Evolutionary conservation across 768 basidiomycete genomes (phyloP).

Genomic region (Amanita pseudoporphyria): DNA sequence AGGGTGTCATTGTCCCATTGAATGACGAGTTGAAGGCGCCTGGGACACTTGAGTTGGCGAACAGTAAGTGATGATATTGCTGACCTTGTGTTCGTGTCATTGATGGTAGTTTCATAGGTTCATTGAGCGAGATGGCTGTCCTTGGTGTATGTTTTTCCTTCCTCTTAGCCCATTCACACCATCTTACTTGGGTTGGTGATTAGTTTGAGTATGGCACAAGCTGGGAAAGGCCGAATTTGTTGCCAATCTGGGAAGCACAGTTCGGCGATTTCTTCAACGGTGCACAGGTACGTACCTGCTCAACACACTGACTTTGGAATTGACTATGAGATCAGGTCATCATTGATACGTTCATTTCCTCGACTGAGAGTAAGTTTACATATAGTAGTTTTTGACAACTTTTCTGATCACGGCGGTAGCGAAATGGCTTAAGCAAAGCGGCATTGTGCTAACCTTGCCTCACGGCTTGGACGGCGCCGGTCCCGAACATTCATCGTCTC

Average conservation of each 20-base stretch:
- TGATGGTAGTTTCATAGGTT: constrained; percentile 39
- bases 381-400: background rate
- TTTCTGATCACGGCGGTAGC: constrained; percentile 31
- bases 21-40: constrained; percentile 54
- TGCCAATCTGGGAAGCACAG: constrained; percentile 87
- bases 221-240: constrained; percentile 75
- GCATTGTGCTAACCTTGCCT: constrained; percentile 75
- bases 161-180: background rate
- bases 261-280: constrained; percentile 95
- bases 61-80: constrained; percentile 43
- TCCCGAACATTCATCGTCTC: constrained; percentile 86
- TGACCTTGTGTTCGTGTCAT: background rate
- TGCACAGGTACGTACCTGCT: constrained; percentile 38
- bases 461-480: constrained; percentile 91
- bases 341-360: too few relatives aligned
- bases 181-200: background rate
- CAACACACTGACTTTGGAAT: background rate
- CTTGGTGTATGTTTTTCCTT: constrained; percentile 51
- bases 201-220: constrained; percentile 88
- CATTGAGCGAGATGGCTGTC: constrained; percentile 83
- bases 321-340: constrained; percentile 38
- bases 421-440: constrained; percentile 92
- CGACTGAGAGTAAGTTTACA: constrained; percentile 60
- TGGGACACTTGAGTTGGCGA: constrained; percentile 78
- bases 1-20: constrained; percentile 71